Conservation (phyloP, 495 filamentous ascomycete species). For the Neurospora intermedia region DNA sequence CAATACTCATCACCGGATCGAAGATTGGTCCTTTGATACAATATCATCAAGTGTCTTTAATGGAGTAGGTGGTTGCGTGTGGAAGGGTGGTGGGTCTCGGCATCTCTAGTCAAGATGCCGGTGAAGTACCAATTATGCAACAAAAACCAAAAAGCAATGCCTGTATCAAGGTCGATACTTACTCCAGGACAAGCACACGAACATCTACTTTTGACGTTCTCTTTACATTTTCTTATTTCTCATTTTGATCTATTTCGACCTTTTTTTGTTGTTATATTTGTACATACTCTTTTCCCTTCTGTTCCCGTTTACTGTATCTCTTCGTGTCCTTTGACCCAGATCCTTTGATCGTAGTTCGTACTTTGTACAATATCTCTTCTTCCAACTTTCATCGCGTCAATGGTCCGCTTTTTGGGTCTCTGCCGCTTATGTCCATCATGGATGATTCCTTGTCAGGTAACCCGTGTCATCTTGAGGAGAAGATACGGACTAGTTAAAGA, state of each 20-base stretch:
- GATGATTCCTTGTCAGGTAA: too few relatives aligned
- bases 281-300: too few relatives aligned
- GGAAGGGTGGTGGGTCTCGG: not conserved
- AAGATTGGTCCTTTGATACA: too few relatives aligned
- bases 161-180: not conserved
- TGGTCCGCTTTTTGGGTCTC: too few relatives aligned
- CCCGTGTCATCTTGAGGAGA: too few relatives aligned
- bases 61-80: not conserved
- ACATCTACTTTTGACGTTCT: not conserved
- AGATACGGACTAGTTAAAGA: not conserved
- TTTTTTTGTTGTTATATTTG: not conserved
- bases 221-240: not conserved
- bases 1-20: too few relatives aligned
- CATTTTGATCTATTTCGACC: not conserved
- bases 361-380: too few relatives aligned
- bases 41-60: not conserved
- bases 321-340: too few relatives aligned
- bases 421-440: too few relatives aligned
- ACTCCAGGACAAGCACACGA: not conserved
- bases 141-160: not conserved
- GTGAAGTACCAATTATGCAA: not conserved
- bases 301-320: too few relatives aligned
- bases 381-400: too few relatives aligned
- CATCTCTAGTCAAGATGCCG: not conserved
- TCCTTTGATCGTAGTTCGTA: too few relatives aligned